phyloP scores from a whole-genome alignment of 2,329 filamentous ascomycete species.

The Catunica adiposa region DNA sequence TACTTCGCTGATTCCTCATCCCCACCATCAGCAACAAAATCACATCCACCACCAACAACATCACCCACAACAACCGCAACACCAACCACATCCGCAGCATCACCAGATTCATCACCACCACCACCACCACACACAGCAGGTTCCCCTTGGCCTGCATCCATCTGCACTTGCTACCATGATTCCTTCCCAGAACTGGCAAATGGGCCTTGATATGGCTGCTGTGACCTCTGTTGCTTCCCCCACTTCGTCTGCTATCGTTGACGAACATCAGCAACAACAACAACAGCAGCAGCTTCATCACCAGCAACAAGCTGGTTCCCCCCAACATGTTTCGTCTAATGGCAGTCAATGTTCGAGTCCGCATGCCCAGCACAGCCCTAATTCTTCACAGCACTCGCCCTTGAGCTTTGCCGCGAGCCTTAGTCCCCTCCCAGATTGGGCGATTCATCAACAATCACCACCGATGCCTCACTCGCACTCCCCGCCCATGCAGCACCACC shows the following conservation, averaged over 20 bases:
- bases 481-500: constrained; percentile 25
- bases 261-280: constrained; percentile 11
- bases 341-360: constrained; percentile 36
- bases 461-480: constrained; percentile 26
- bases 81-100: neutral
- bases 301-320: constrained; percentile 5
- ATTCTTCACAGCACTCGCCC: constrained; percentile 32
- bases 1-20: constrained; percentile 1
- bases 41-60: constrained; percentile 20
- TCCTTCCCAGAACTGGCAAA: constrained; percentile 30
- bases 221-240: constrained; percentile 30
- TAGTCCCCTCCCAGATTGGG: constrained; percentile 41
- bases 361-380: constrained; percentile 27
- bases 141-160: constrained; percentile 9
- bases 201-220: constrained; percentile 36
- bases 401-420: constrained; percentile 25
- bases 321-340: constrained; percentile 17
- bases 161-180: constrained; percentile 16
- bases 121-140: constrained; percentile 1
- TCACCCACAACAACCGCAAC: no score
- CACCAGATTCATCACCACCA: neutral
- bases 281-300: constrained; percentile 25
- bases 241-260: constrained; percentile 32
- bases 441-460: constrained; percentile 34
- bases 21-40: constrained; percentile 7